These are phyloP conservation scores for Fraxinus sp. DNA, from an alignment of 305 asterid species.

Conservation along the genomic window DNA sequence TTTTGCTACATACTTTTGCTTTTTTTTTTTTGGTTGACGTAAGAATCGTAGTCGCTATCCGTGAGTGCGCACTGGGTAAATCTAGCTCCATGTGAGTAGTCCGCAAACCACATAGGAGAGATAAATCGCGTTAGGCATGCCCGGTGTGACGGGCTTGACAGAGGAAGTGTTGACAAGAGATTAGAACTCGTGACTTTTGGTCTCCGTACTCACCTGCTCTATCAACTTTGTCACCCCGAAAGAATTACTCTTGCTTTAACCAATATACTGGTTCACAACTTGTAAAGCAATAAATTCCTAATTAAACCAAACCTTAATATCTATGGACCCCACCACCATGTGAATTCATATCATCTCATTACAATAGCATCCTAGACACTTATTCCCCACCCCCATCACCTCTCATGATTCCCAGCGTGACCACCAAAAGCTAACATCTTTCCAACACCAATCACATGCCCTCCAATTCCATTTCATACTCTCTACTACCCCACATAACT, in stretches of 20 bases:
- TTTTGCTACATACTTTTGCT: not conserved
- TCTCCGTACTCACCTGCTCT: too few species aligned
- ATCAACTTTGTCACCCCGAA: too few species aligned
- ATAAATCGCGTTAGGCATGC: too few species aligned
- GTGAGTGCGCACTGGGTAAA: too few species aligned
- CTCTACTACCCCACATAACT: not conserved
- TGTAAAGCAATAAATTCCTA: not conserved
- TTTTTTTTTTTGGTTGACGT: too few species aligned
- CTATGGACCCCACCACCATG: constrained; percentile 16
- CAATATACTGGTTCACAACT: not conserved
- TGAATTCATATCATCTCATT: constrained; percentile 8
- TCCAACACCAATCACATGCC: constrained; percentile 5
- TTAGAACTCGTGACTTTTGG: too few species aligned
- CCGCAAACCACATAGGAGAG: too few species aligned
- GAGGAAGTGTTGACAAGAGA: too few species aligned
- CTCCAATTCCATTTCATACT: not conserved
- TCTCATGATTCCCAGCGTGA: constrained; percentile 36
- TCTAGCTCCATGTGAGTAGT: too few species aligned
- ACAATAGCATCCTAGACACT: constrained; percentile 13
- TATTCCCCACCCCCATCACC: constrained; percentile 30
- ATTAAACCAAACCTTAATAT: not conserved
- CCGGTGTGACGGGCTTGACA: too few species aligned
- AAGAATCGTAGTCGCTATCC: too few species aligned
- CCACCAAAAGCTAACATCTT: constrained; percentile 33
- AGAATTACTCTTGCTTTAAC: too few species aligned